phyloP scores from a whole-genome alignment of 352 stramenopile genomes.

The Phytophthora aleatoria region DNA sequence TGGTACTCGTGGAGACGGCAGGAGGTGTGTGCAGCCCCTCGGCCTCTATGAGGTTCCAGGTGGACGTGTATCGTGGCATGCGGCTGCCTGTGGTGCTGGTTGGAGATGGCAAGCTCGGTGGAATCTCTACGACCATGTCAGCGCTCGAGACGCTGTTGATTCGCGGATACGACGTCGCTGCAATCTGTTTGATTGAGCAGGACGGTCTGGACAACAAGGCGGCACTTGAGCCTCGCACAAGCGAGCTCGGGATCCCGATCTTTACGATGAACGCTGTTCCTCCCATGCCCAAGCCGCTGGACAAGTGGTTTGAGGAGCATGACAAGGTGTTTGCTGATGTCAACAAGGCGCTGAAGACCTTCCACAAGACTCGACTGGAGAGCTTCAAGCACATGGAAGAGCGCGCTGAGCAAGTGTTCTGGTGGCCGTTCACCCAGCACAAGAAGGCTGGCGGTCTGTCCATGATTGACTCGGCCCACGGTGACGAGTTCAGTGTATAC shows the following conservation, averaged over 20 bases:
- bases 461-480: conserved; percentile 90
- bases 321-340: conserved; percentile 58
- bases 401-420: conserved; percentile 81
- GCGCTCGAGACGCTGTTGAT: conserved; percentile 92
- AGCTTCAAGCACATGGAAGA: conserved; percentile 62
- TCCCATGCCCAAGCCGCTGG: conserved; percentile 72
- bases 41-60: conserved; percentile 89
- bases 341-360: conserved; percentile 49
- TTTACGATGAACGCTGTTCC: conserved; percentile 77
- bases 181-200: conserved; percentile 84
- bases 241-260: conserved; percentile 75
- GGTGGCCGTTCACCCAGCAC: conserved; percentile 95
- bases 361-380: conserved; percentile 60
- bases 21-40: conserved; percentile 94
- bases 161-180: conserved; percentile 91
- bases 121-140: conserved; percentile 95
- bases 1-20: conserved; percentile 94
- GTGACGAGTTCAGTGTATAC: conserved; percentile 83
- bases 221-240: conserved; percentile 59
- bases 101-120: conserved; percentile 96
- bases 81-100: conserved; percentile 93
- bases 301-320: conserved; percentile 69
- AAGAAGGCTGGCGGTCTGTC: conserved; percentile 80
- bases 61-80: conserved; percentile 93
- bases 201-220: conserved; percentile 70